Percentiles rank a stretch among this genome's conserved stretches.
Evolutionary conservation across 2,329 filamentous ascomycete species (phyloP).

Genomic region (Periconia sp.): DNA sequence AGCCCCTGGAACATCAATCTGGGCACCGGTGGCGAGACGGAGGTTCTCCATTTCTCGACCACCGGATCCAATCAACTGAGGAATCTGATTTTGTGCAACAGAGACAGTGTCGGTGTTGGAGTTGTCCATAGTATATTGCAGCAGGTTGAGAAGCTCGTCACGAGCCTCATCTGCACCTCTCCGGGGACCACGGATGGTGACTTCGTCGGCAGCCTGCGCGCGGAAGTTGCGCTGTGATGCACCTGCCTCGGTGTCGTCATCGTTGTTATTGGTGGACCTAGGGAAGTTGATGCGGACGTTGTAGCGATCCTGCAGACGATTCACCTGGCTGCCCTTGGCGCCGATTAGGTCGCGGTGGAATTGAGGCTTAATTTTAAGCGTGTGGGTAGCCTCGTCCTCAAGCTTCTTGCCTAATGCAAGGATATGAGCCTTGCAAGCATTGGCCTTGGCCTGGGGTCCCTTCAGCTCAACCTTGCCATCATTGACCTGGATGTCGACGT

Average conservation of each 20-base stretch:
- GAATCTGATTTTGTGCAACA: conserved; percentile 89
- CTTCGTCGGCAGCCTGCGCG: conserved; percentile 84
- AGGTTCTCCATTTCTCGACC: conserved; percentile 91
- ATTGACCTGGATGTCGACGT: conserved; percentile 84
- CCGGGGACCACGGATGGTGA: conserved; percentile 88
- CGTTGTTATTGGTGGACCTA: conserved; percentile 71
- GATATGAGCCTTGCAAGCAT: conserved; percentile 84
- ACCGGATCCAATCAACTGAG: conserved; percentile 90
- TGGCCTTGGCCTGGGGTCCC: conserved; percentile 93
- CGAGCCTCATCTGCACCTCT: conserved; percentile 91
- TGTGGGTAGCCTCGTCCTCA: conserved; percentile 87
- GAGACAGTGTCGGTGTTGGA: conserved; percentile 79
- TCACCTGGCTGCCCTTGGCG: conserved; percentile 83
- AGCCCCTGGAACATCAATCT: conserved; percentile 88
- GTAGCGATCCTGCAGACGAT: conserved; percentile 90
- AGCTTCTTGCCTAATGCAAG: conserved; percentile 77
- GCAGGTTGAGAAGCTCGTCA: conserved; percentile 85
- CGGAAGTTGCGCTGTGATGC: conserved; percentile 67
- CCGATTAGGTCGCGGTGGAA: conserved; percentile 96
- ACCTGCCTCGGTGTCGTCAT: conserved; percentile 67
- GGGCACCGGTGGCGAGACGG: conserved; percentile 81
- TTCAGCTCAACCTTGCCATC: conserved; percentile 95
- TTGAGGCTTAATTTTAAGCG: conserved; percentile 89
- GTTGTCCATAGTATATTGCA: conserved; percentile 90
- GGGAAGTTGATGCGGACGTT: conserved; percentile 96